Base-by-base conservation (phyloP, 2,329 filamentous ascomycete species). In the Fusarium sp. region DNA sequence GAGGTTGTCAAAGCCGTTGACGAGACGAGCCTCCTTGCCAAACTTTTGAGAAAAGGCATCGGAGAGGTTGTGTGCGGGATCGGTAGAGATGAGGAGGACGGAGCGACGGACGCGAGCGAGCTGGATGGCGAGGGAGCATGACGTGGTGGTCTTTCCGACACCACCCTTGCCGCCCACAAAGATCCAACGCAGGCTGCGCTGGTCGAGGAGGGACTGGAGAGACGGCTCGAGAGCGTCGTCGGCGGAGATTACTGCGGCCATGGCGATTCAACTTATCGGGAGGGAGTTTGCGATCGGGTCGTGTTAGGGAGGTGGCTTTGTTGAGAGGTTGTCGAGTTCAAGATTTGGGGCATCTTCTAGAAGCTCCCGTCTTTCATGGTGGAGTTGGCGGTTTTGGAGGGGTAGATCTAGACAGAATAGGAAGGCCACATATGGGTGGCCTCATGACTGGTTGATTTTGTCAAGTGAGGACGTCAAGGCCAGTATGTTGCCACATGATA, bases 41-140 rank as follows among this genome's bases (percentile, higher is more conserved):
- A 99, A 99, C 86, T 99, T 99, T 85, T 99, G 96, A 77, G 94
- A 95, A 85, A 99, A 99, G 70, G 97, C 97, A 86, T 99, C 97
- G 78, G 94, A 97, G 73, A 99, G 89, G 86, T 99, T 99, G 89
- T 99, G 97, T 62, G 97, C 97, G 63, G 97, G 97, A 84, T 99
- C 97, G 79, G 97, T 99, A 43, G 95, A 98, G 86, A 99, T 99
- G 83, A 99, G 93, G 68, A 99, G 91, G 71, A 99, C 97, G 71
- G 94, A 97, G 85, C 96, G 96, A 85, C 97, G 95, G 79, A 95
- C 95, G 85, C 93, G 95, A 79, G 97, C 95, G 75, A 99, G 94
- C 86, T 99, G 97, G 82, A 99, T 98, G 74, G 97, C 97, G 75
- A 99, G 93, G 11, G 96, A 98, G 86, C 97, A 99, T 9, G 96